Evolutionary conservation across 768 basidiomycete species (phyloP), one percentile per base, ranked within the genome.

Genomic region (Suillus paluster): DNA sequence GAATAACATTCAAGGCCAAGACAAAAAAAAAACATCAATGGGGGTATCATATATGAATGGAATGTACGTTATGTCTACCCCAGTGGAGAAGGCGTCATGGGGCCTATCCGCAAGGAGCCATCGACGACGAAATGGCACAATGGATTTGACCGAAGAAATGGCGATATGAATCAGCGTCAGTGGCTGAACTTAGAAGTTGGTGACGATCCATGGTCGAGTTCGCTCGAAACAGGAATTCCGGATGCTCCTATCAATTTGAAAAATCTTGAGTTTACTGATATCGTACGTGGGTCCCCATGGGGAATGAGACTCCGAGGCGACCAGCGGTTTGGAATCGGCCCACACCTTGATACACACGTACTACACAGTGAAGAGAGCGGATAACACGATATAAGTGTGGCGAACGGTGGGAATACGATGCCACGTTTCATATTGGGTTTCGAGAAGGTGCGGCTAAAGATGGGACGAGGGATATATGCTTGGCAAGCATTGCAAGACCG

Each of bases 401-500:
- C 38, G 19, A 54, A 36, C 34, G 21, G 57, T 23, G 11, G 58
- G 70, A 62, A 60, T 62, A 66, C 64, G 74, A 68, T 66, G 60
- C 36, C 42, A n/a, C 59, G 49, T 42, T 59, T 48, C 19, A 48
- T 39, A 14, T 41, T 15, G 41, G 7, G 8, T 17, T 36, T 41
- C 17, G 49, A 61, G 59, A 53, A 25, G n/a, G 25, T 27, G 59
- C 30, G 48, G 58, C 58, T 59, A 57, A 57, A 59, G 6, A 57
- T 34, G 34, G 45, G 34, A 36, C 58, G 11, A 9, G 63, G 4
- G 53, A 25, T 30, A 58, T 9, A 30, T n/a, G 34, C 48, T 46
- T 71, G 71, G 69, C 66, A 68, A 61, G 57, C 64, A 46, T 34
- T 15, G 17, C 19, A 55, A 59, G 57, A 49, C 55, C n/a, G 46